These are phyloP conservation scores for Venustampulla echinocandica DNA, from an alignment of 495 filamentous ascomycete genomes.

Conservation along the genomic window DNA sequence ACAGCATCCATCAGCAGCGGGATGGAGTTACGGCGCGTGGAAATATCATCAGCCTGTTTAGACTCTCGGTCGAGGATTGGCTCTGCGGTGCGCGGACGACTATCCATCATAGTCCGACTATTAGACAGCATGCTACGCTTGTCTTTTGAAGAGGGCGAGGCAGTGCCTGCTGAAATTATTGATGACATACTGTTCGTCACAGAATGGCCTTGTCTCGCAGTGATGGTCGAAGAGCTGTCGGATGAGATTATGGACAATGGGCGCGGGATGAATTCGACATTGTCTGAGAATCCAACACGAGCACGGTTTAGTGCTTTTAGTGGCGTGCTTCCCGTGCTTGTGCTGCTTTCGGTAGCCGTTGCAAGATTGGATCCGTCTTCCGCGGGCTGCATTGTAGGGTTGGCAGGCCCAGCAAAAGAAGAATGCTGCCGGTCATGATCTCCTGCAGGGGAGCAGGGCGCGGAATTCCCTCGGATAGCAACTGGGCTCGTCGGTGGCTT, in stretches of 20 bases:
- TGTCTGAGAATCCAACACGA: slow-evolving; percentile 52
- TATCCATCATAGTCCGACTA: slow-evolving; percentile 27
- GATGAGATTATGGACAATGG: slow-evolving; percentile 66
- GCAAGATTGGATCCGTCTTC: background rate
- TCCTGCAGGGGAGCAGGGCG: slow-evolving; percentile 60
- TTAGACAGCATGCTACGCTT: slow-evolving; percentile 26
- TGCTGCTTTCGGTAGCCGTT: slow-evolving; percentile 22
- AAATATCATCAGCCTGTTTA: slow-evolving; percentile 15
- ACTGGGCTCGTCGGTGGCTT: slow-evolving; percentile 32
- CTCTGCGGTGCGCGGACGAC: slow-evolving; percentile 44
- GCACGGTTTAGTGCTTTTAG: slow-evolving; percentile 34
- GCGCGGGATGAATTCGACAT: slow-evolving; percentile 59
- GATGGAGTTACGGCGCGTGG: slow-evolving; percentile 41
- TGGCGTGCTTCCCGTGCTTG: slow-evolving; percentile 16
- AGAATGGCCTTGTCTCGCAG: slow-evolving; percentile 54
- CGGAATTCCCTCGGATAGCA: slow-evolving; percentile 46
- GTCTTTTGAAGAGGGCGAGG: slow-evolving; percentile 28
- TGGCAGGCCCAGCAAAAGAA: slow-evolving; percentile 21
- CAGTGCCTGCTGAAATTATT: slow-evolving; percentile 40
- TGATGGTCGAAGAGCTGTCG: slow-evolving; percentile 58
- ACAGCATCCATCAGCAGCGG: slow-evolving; percentile 31
- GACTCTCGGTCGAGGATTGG: slow-evolving; percentile 38
- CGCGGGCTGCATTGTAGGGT: slow-evolving; percentile 6
- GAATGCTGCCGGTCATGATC: slow-evolving; percentile 29
- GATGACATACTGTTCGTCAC: slow-evolving; percentile 57